Base-by-base conservation (phyloP, 2,329 filamentous ascomycete species). In the Rhytidhysteron rufulum region DNA sequence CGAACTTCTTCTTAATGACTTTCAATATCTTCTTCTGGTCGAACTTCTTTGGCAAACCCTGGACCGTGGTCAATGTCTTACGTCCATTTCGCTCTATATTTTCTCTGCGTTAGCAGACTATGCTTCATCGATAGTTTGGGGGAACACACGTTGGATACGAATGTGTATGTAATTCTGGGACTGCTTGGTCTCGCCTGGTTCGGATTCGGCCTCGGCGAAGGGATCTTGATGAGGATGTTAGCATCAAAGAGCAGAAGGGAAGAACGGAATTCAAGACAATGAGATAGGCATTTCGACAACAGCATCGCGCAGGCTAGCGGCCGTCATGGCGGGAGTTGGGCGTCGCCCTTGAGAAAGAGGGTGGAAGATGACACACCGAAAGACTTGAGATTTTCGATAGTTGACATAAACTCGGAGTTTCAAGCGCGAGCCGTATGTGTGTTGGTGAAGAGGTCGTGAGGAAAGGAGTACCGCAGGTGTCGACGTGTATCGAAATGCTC, bases 151-250 rank as follows among this genome's bases (percentile, higher is more conserved):
- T 72, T 98, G 93, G 70, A 97, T 97, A 74, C 93, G 90, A 74
- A 98, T 97, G 77, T 97, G 93, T 72, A 97, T 95, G 72, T 96
- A 95, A 75, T 95, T 94, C 76, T 95, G 88, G 70, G 86, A 83
- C 79, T 94, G 86, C 76, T 93, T 93, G 70, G 83, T 85, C 77
- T 95, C 87, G 79, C 89, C 90, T 72, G 86, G 89, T 73, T 95
- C 90, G 85, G 95, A 91, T 88, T 96, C 93, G 83, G 90, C 93
- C 88, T 97, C 93, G 85, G 93, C 93, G 88, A 98, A 98, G 86
- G 93, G 93, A 85, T 98, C 93, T 96, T 67, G 17, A n/a, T 11
- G 16, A 17, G 13, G n/a, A 15, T 33, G 16, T 33, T 33, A 33
- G 31, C 31, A 4, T 18, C 31, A 4, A 17, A 18, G 4, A 11